A percentile compares a stretch with the other conserved stretches of the same genome.
These are phyloP conservation scores for Gossypium raimondii DNA, from an alignment of 345 rosid genomes.

Conservation along the genomic window DNA sequence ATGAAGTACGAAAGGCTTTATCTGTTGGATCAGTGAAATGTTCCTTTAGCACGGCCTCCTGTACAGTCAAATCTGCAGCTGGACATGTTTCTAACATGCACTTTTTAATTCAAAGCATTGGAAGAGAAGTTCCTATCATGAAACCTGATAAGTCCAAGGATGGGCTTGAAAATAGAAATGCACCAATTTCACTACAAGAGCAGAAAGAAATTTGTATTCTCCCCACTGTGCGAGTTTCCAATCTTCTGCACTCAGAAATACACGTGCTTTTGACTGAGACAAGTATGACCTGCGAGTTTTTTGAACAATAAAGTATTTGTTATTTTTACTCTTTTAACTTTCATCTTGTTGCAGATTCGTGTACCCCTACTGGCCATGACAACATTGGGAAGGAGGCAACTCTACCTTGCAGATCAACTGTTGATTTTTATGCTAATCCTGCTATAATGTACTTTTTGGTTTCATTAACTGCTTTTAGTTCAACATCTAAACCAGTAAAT, in stretches of 20 bases:
- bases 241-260: conserved; percentile 65
- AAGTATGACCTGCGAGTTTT: conserved; percentile 44
- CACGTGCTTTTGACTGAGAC: conserved; percentile 60
- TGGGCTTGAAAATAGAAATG: conserved; percentile 33
- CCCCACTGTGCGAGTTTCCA: conserved; percentile 80
- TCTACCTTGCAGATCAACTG: conserved; percentile 65
- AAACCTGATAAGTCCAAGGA: conserved; percentile 53
- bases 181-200: conserved; percentile 60
- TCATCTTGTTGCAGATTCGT: conserved; percentile 44
- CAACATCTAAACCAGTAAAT: conserved; percentile 75
- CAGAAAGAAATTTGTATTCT: conserved; percentile 86
- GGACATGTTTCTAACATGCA: conserved; percentile 46
- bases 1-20: conserved; percentile 70
- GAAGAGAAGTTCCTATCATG: conserved; percentile 66
- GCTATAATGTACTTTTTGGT: conserved; percentile 57
- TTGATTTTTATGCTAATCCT: conserved; percentile 79
- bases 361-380: conserved; percentile 28
- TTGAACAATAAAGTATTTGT: conserved; percentile 11
- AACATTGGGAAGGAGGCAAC: conserved; percentile 70
- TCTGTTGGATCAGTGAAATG: conserved; percentile 47
- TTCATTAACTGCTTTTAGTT: conserved; percentile 52
- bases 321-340: conserved; percentile 21
- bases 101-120: conserved; percentile 70
- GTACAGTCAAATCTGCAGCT: conserved; percentile 55
- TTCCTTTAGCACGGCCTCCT: conserved; percentile 66